Evolutionary conservation across 345 rosid species (phyloP), one percentile per base, ranked within the genome.

Genomic region (Lepidium africanum): DNA sequence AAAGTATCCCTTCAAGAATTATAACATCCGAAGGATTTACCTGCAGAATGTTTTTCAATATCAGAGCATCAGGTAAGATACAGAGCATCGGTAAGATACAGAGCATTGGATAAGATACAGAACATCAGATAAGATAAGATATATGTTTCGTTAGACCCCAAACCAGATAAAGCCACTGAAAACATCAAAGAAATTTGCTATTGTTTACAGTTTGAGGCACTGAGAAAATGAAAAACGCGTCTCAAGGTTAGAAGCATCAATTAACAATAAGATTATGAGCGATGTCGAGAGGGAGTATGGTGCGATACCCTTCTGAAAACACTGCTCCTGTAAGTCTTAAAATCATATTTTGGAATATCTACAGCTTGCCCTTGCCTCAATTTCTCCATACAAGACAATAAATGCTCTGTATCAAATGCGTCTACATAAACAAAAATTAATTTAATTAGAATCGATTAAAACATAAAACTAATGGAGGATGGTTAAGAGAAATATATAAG

Each of bases 1-100:
- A 57, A 60, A 92, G 96, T 78, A 92, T 92, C 64, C 98, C 98
- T 85, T 90, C 98, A 78, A 92, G 82, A 67, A 92, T 80, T 67
- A 92, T 92, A 57, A 92, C 98, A 81, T 92, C 96, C 16, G 91
- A 81, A 66, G 96, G 96, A 80, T 92, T 92, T 46, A 92, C 96
- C 98, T 92, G 89, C 23, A 78, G 19, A 70, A 47, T 35, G 68
- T 55, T 48, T 52, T 46, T 14, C 38, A 47, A 52, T 46, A 55
- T 59, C 57, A 77, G 49, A 45, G 50, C 11, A 23, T 48, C 11
- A 17, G 5, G 25, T 37, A 49, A 37, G 55, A 64, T 11, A 57
- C 58, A 77, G 53, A 45, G 46, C 11, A 23, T 48, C 9, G 4
- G 23, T 37, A 49, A 37, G 55, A 64, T 14, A 57, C n/a, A n/a